These are phyloP conservation scores for Russula compacta DNA, from an alignment of 768 basidiomycete species.

Conservation along the genomic window DNA sequence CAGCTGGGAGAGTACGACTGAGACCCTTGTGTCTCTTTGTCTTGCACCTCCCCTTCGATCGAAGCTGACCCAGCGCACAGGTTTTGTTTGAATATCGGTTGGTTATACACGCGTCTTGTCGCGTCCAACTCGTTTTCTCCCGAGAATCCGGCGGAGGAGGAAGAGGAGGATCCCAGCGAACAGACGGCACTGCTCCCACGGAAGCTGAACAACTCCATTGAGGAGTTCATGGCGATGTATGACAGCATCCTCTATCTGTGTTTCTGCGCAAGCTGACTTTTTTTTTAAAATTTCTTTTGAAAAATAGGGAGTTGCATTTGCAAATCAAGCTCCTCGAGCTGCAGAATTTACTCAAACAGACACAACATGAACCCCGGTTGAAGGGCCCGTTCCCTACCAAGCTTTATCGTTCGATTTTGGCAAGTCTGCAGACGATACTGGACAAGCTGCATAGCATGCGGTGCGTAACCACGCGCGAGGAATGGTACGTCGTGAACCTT, in stretches of 20 bases:
- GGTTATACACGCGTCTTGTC: slow-evolving; percentile 89
- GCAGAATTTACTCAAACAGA: slow-evolving; percentile 76
- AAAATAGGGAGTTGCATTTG: slow-evolving; percentile 87
- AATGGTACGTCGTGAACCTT: slow-evolving; percentile 54
- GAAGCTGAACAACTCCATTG: slow-evolving; percentile 52
- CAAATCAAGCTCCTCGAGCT: slow-evolving; percentile 86
- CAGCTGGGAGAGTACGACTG: slow-evolving; percentile 77
- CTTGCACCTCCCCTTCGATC: slow-evolving; percentile 1
- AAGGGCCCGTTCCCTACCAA: slow-evolving; percentile 92
- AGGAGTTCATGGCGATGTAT: slow-evolving; percentile 92
- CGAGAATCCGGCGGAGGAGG: slow-evolving; percentile 29
- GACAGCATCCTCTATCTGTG: slow-evolving; percentile 6
- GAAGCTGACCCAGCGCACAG: slow-evolving; percentile 32
- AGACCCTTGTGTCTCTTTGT: background rate
- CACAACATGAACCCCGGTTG: slow-evolving; percentile 86
- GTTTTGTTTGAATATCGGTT: slow-evolving; percentile 88
- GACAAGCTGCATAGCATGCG: slow-evolving; percentile 93
- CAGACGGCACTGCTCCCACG: slow-evolving; percentile 27
- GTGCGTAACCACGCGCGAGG: slow-evolving; percentile 91
- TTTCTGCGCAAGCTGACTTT: background rate
- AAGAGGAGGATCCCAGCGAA: slow-evolving; percentile 20
- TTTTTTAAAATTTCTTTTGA: too few species aligned
- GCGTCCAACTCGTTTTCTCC: slow-evolving; percentile 73
- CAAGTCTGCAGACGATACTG: slow-evolving; percentile 74
- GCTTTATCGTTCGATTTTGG: slow-evolving; percentile 76